Evolutionary conservation across 805 yeast species (phyloP), one percentile per base, ranked within the genome.

Genomic region (Maudiozyma barnettii): DNA sequence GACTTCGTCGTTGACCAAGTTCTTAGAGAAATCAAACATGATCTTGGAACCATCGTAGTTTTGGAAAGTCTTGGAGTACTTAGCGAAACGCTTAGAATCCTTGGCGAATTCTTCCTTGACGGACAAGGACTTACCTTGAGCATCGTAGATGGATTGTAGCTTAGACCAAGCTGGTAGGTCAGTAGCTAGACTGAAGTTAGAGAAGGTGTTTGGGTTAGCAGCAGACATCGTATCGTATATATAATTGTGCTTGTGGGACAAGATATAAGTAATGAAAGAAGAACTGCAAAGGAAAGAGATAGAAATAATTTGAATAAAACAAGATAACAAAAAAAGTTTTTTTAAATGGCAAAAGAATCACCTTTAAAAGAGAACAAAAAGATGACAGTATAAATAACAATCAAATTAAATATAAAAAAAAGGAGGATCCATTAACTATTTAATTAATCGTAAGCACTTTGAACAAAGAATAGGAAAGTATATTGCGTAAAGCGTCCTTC

Each of bases 11-110:
- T 89, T 82, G 65, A 93, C 75, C 67, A 93, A 76, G 72, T 93
- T 93, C 78, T 93, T 93, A 60, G 96, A 86, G 77, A 83, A 93
- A 69, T 93, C 99, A 63, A 91, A 93, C 59, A 91, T 72, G 64
- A 93, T 85, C 72, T 89, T 74, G 48, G 95, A 84, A 43, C 84
- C 88, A 64, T 91, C 97, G 67, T 64, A 84, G 75, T 91, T 93
- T 59, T 73, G 73, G 70, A 89, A 88, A 49, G 85, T 81, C 65
- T 78, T 78, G 55, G 93, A 78, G 66, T 75, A 82, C 68, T 85
- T 88, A 53, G 71, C 76, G 62, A 82, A 88, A 67, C 99, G 81
- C 51, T 74, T 60, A 20, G 85, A 66, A 68, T 93, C 96, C 56
- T 76, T 70, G 45, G 74, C 69, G 67, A 93, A 93, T 58, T 85